Base-by-base conservation (phyloP, 306 rosid genomes). In the Sesbania bispinosa region DNA sequence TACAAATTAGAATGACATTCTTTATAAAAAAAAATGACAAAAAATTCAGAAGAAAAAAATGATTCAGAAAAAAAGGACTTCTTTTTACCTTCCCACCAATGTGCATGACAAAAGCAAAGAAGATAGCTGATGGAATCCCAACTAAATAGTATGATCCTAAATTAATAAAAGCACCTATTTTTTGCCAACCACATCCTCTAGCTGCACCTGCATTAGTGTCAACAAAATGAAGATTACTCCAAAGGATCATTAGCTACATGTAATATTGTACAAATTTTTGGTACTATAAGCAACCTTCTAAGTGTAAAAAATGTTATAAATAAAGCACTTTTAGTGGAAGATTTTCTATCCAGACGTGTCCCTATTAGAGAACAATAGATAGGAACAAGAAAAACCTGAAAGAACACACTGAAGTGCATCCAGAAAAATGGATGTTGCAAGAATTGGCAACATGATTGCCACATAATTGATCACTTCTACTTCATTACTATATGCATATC, bases 131-230 rank as follows among this genome's bases (percentile, higher is more conserved):
- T 11, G 96, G 93, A 75, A 89, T 82, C 78, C 97, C 96, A 30
- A 87, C 87, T 8, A 89, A 26, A 36, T 92, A 92, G 76, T 88
- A 92, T 15, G 93, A 75, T 6, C 96, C 93, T 14, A 92, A 85
- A 64, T 92, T 92, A 16, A 92, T 75, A 48, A 32, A 80, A 42
- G 97, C 93, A 69, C 97, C 97, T 36, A 84, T 75, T 50, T 85
- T 87, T 76, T 92, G 97, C 97, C 89, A 81, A 27, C 96, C 97
- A 63, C 97, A 89, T 47, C 96, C 97, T 83, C 97, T 84, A 62
- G 86, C 88, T 19, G 77, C 82, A 16, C 97, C 97, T 91, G 70
- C 55, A 65, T 77, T 10, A 47, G 50, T 45, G 63, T 71, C 19
- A 19, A 23, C 13, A 64, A 46, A 74, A 35, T 20, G 10, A 50